These are phyloP conservation scores for Eutrema salsugineum DNA, from an alignment of 441 rosid genomes.

Conservation along the genomic window DNA sequence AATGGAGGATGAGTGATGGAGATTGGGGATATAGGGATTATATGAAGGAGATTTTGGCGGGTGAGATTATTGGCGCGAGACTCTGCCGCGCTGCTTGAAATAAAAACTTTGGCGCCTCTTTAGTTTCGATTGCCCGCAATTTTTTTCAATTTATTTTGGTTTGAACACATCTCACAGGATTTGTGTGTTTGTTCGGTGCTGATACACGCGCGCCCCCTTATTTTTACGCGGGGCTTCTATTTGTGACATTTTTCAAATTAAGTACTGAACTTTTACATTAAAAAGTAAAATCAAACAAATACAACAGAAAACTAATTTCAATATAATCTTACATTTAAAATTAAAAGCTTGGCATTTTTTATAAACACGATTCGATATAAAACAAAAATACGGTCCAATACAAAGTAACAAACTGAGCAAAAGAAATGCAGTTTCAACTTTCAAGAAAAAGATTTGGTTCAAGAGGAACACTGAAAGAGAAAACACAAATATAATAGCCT, in stretches of 20 bases:
- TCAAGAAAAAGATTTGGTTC: neutral
- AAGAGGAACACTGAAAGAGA: neutral
- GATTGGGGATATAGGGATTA: neutral
- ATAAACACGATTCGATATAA: neutral
- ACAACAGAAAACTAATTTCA: neutral
- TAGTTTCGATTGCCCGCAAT: conserved; percentile 13
- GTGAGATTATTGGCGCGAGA: conserved; percentile 37
- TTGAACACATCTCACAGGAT: neutral
- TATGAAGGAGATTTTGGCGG: conserved; percentile 29
- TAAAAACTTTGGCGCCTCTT: conserved; percentile 33
- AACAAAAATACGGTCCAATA: neutral
- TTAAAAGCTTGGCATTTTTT: neutral
- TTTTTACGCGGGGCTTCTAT: neutral
- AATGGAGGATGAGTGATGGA: neutral
- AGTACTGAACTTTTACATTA: too few relatives aligned
- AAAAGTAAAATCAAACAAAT: too few relatives aligned
- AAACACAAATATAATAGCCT: neutral
- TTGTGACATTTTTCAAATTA: neutral
- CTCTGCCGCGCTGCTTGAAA: conserved; percentile 42
- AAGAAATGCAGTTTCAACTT: neutral
- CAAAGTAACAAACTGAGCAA: neutral
- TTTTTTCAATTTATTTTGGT: neutral
- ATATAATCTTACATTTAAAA: neutral
- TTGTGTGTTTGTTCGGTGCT: neutral
- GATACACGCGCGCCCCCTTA: neutral